These are phyloP conservation scores for Paraphaeosphaeria sporulosa DNA, from an alignment of 2,329 filamentous ascomycete species.

Conservation along the genomic window DNA sequence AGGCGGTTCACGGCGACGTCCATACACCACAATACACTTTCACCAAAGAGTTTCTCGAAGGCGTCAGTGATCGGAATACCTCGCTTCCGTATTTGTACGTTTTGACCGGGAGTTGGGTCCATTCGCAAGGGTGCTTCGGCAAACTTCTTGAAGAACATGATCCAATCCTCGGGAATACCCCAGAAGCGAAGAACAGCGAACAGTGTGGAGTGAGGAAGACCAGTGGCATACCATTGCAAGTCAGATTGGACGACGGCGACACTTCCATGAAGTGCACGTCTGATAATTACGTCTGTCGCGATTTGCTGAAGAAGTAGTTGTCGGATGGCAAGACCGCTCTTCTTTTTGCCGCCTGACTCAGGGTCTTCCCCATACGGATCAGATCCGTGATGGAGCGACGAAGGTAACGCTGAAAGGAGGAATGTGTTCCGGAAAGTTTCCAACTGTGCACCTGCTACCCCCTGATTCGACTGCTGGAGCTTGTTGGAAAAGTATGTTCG, in stretches of 20 bases:
- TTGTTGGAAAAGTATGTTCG: slow-evolving; percentile 13
- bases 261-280: slow-evolving; percentile 43
- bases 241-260: slow-evolving; percentile 54
- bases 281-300: slow-evolving; percentile 48
- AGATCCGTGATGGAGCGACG: slow-evolving; percentile 31
- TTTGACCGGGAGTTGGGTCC: slow-evolving; percentile 36
- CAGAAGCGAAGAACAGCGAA: slow-evolving; percentile 52
- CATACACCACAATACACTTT: slow-evolving; percentile 55
- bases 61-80: slow-evolving; percentile 55
- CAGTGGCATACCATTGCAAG: slow-evolving; percentile 54
- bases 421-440: slow-evolving; percentile 10
- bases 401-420: slow-evolving; percentile 22
- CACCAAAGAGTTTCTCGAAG: slow-evolving; percentile 53
- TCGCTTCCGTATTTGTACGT: slow-evolving; percentile 47
- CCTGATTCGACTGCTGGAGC: not conserved
- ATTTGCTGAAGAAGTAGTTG: slow-evolving; percentile 52
- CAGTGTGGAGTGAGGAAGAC: slow-evolving; percentile 53
- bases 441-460: slow-evolving; percentile 28
- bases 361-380: slow-evolving; percentile 20
- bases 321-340: slow-evolving; percentile 42
- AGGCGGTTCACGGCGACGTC: slow-evolving; percentile 53
- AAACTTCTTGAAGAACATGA: slow-evolving; percentile 54
- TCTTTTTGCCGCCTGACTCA: slow-evolving; percentile 10
- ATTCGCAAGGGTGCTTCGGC: slow-evolving; percentile 53
- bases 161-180: slow-evolving; percentile 50